Percentiles rank a stretch among this genome's conserved stretches.
Conservation (phyloP, 768 basidiomycete genomes). For the Mycena vitilis region DNA sequence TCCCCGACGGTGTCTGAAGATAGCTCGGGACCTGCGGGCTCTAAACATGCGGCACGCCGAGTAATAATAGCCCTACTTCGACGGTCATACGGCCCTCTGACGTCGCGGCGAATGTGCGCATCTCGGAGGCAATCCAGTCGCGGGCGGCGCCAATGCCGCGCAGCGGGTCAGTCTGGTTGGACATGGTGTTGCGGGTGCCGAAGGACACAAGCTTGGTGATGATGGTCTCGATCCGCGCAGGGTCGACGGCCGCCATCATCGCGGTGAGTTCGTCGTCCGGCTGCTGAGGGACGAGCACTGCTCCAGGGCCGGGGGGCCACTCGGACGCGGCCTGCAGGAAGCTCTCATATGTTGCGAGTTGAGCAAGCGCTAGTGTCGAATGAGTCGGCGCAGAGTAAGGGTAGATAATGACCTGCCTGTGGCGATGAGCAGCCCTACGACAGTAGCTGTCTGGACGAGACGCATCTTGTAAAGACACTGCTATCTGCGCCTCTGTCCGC, state of each 20-base stretch:
- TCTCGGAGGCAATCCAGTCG: constrained; percentile 65
- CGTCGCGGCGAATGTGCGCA: constrained; percentile 52
- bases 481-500: not conserved
- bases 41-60: not conserved
- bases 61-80: constrained; percentile 34
- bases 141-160: constrained; percentile 67
- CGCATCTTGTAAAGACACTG: constrained; percentile 6
- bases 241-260: constrained; percentile 61
- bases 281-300: constrained; percentile 52
- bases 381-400: not conserved
- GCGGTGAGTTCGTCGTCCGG: constrained; percentile 56
- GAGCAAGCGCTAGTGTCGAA: constrained; percentile 14
- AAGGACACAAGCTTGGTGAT: constrained; percentile 66
- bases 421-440: constrained; percentile 19
- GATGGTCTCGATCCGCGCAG: constrained; percentile 56
- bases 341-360: constrained; percentile 7
- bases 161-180: constrained; percentile 62
- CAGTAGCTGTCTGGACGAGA: not conserved
- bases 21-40: constrained; percentile 51
- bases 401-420: not conserved
- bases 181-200: constrained; percentile 65
- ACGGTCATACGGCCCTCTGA: constrained; percentile 58
- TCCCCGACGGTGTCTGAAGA: constrained; percentile 50
- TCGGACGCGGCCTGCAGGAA: constrained; percentile 33
- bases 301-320: constrained; percentile 66